Base-by-base conservation (phyloP, 208 protist genomes). In the Trypanosoma caninum region DNA sequence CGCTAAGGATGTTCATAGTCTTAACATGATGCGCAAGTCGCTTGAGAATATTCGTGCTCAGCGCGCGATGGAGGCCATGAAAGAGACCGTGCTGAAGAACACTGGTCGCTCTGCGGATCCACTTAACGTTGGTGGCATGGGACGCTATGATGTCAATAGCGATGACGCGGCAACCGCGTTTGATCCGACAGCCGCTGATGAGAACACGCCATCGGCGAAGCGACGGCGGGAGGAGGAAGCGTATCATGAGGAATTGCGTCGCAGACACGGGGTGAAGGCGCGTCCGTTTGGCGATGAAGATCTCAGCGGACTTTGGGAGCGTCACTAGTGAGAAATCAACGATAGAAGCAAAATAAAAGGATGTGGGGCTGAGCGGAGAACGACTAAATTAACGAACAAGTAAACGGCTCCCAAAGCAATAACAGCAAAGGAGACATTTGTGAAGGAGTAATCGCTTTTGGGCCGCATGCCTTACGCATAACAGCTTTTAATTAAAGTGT, bases 21-120 rank as follows among this genome's bases (percentile, higher is more conserved):
- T 95, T 20, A 90, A 91, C 72, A 83, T 79, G 78, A 79, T 92
- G 78, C 82, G 88, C 56, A 76, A 91, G 74, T 90, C 84, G 16
- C 67, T 95, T 18, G 85, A 95, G 67, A 93, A 89, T 66, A 89
- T 93, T 22, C 77, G 80, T 16, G 78, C 82, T 20, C 79, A 85
- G 69, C 76, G 83, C 1, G 78, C 75, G 20, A 91, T 86, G 77
- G 81, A 89, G 42, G 87, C 82, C 42, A 93, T 93, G 89, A 92
- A 91, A 74, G 84, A 92, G 59, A 80, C 76, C 3, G 80, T 76
- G 35, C 74, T 92, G 71, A 85, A 86, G 40, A 76, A 81, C 50
- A 51, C 80, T 18, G 69, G 69, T n/a, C 51, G 53, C 55, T 44
- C 42, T 20, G 61, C 69, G 23, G 64, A 70, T 46, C 70, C 66